phyloP scores from a whole-genome alignment of 371 early-diverging fungal genomes.

The Rhizomucor miehei region DNA sequence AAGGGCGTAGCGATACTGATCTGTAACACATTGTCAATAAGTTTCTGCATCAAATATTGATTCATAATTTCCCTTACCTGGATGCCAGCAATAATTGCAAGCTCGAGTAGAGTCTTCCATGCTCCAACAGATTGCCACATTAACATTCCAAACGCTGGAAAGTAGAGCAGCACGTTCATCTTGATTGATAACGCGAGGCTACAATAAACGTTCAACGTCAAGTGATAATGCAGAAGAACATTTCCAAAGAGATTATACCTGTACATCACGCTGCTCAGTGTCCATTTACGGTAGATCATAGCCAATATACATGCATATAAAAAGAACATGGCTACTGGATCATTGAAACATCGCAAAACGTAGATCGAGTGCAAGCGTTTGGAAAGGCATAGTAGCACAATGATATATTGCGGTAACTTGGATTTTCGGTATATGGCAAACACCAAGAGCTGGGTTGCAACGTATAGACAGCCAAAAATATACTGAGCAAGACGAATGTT shows the following conservation, averaged over 20 bases:
- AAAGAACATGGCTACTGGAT: constrained; percentile 83
- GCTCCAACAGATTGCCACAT: constrained; percentile 61
- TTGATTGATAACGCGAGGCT: constrained; percentile 86
- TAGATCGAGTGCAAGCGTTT: constrained; percentile 90
- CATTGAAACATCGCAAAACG: constrained; percentile 89
- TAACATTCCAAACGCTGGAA: constrained; percentile 80
- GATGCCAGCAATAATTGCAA: constrained; percentile 42
- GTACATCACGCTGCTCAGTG: constrained; percentile 55
- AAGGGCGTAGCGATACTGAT: constrained; percentile 72
- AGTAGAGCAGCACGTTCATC: constrained; percentile 90
- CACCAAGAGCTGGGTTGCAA: constrained; percentile 62
- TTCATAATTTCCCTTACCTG: constrained; percentile 43
- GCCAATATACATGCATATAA: constrained; percentile 63
- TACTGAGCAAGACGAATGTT: constrained; percentile 76
- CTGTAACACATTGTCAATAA: constrained; percentile 23
- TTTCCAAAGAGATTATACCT: constrained; percentile 40
- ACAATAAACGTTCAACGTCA: constrained; percentile 6
- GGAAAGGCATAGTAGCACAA: constrained; percentile 66
- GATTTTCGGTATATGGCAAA: constrained; percentile 62
- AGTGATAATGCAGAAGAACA: neutral
- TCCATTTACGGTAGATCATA: constrained; percentile 54
- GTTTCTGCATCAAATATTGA: neutral
- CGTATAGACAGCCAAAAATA: constrained; percentile 75
- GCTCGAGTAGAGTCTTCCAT: constrained; percentile 43
- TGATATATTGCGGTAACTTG: constrained; percentile 59